Evolutionary conservation across 352 stramenopile species (phyloP), one percentile per base, ranked within the genome.

Genomic region (Globisporangium recalcitrans): DNA sequence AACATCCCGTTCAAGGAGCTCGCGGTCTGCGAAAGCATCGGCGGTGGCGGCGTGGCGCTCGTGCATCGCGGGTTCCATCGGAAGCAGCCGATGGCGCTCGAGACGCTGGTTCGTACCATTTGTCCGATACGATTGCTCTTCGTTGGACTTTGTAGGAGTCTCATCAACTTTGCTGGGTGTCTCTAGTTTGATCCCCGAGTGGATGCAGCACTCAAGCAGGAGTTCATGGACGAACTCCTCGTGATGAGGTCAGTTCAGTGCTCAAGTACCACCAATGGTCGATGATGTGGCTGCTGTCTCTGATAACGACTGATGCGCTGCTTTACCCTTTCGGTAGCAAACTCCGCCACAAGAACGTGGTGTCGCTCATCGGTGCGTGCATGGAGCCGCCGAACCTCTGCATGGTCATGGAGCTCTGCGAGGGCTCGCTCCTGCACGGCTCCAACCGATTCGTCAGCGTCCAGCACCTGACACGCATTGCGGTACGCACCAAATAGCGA

Each of bases 211-310:
- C 74, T 97, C 19, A 97, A 95, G 65, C 72, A 93, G 54, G 91
- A 97, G 63, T 98, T 95, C 62, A 90, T 97, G 87, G 89, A 98
- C 62, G 91, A 98, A 67, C 68, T 98, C n/a, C 75, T 95, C 8
- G 85, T 97, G 4, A 95, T 97, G 79, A 93, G 80, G 75, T 91
- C 31, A n/a, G 56, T 65, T 26, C 16, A 52, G 19, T 38, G 16
- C 48, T 54, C 26, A 44, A 44, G 26, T 26, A 2, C 38, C 14
- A 29, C 16, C 68, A 71, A 85, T 49, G 8, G n/a, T 31, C 13
- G 5, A 19, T 21, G 47, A n/a, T n/a, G n/a, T n/a, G n/a, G n/a
- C n/a, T n/a, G n/a, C n/a, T n/a, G n/a, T n/a, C n/a, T n/a, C n/a
- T n/a, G n/a, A n/a, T n/a, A n/a, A n/a, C n/a, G n/a, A n/a, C n/a